These are phyloP conservation scores for Clarireedia hainanense DNA, from an alignment of 2,329 filamentous ascomycete genomes.

Conservation along the genomic window DNA sequence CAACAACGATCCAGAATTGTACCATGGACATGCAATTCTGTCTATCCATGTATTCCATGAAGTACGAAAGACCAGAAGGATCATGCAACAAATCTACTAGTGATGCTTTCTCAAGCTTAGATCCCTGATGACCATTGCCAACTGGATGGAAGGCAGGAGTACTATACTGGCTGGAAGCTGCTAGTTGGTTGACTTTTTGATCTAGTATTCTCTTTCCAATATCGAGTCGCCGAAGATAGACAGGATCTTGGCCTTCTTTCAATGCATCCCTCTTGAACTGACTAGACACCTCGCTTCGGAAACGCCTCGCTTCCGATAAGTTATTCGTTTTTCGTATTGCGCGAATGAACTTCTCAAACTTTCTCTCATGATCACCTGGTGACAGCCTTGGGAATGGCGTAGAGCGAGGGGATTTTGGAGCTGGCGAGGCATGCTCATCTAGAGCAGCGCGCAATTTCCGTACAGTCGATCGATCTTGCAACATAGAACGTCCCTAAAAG, in stretches of 20 bases:
- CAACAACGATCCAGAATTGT: slow-evolving; percentile 97
- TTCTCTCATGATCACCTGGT: slow-evolving; percentile 78
- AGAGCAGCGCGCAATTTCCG: slow-evolving; percentile 83
- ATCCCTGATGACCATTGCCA: slow-evolving; percentile 34
- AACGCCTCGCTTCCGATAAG: slow-evolving; percentile 83
- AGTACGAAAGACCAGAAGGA: slow-evolving; percentile 86
- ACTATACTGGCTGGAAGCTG: slow-evolving; percentile 49
- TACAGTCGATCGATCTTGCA: slow-evolving; percentile 94
- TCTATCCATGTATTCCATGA: slow-evolving; percentile 99
- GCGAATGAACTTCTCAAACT: slow-evolving; percentile 90
- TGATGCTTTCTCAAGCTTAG: slow-evolving; percentile 64
- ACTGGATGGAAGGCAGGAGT: slow-evolving; percentile 19
- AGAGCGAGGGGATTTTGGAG: slow-evolving; percentile 56
- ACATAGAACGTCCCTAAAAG: slow-evolving; percentile 63
- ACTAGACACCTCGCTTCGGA: slow-evolving; percentile 85
- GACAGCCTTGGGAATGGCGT: slow-evolving; percentile 69
- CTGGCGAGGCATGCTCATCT: slow-evolving; percentile 87
- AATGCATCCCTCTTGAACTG: slow-evolving; percentile 81
- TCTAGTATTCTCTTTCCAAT: slow-evolving; percentile 87
- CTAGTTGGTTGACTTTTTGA: slow-evolving; percentile 77
- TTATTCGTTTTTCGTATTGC: slow-evolving; percentile 84
- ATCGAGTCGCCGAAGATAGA: slow-evolving; percentile 83
- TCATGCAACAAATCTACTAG: slow-evolving; percentile 83
- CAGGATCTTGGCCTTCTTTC: slow-evolving; percentile 70
- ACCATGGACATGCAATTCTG: slow-evolving; percentile 80